A percentile compares a stretch with the other conserved stretches of the same genome.
Evolutionary conservation across 2,329 filamentous ascomycete genomes (phyloP).

Genomic region (Didymella keratinophila): DNA sequence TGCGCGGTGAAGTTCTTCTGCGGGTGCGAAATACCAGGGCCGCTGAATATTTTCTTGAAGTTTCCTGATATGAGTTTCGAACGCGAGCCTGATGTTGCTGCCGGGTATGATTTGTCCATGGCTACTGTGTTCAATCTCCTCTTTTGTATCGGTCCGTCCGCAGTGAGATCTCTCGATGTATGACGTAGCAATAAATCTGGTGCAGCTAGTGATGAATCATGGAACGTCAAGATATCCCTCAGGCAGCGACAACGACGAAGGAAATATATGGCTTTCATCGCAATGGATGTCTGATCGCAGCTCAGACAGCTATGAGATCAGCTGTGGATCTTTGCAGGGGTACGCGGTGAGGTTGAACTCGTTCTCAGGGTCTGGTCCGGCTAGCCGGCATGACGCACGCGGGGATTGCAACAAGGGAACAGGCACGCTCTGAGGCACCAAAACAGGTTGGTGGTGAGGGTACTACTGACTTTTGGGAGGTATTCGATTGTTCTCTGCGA

Average conservation of each 20-base stretch:
- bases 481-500: no score
- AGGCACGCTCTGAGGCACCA: no score
- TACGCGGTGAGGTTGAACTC: neutral
- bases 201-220: slow-evolving; percentile 9
- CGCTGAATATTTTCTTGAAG: slow-evolving; percentile 31
- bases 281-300: neutral
- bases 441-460: no score
- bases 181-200: slow-evolving; percentile 1
- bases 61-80: slow-evolving; percentile 20
- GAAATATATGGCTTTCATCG: neutral
- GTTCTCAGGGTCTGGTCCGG: neutral
- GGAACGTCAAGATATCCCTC: neutral
- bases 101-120: slow-evolving; percentile 7
- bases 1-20: slow-evolving; percentile 37
- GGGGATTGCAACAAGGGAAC: neutral
- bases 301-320: slow-evolving; percentile 8
- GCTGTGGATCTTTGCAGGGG: neutral
- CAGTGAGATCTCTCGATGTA: neutral
- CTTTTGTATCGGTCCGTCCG: neutral
- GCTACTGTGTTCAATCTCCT: neutral
- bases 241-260: neutral
- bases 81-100: slow-evolving; percentile 13
- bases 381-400: slow-evolving; percentile 5
- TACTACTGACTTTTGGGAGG: no score
- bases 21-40: slow-evolving; percentile 33